These are phyloP conservation scores for Dissophora globulifera DNA, from an alignment of 192 early-diverging fungal species.

Conservation along the genomic window DNA sequence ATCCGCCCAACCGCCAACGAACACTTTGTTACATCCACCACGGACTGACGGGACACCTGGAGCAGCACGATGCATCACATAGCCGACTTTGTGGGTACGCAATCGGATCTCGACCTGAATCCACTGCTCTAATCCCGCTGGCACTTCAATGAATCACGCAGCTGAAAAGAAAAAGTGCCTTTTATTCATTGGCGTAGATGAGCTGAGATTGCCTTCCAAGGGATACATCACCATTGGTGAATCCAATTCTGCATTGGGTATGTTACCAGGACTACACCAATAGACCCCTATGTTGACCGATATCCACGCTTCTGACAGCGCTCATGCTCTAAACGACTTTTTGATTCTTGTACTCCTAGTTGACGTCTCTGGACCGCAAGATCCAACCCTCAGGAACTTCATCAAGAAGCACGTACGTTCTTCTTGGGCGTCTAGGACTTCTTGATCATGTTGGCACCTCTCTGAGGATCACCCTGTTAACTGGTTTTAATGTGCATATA, in stretches of 20 bases:
- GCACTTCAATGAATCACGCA: too few species aligned
- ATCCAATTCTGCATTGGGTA: conserved; percentile 34
- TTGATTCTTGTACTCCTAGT: conserved; percentile 9
- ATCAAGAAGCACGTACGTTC: conserved; percentile 40
- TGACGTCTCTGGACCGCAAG: conserved; percentile 34
- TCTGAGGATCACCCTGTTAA: background rate
- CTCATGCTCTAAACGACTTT: background rate
- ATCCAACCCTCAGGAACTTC: conserved; percentile 25
- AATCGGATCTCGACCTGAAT: too few species aligned
- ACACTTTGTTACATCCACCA: too few species aligned
- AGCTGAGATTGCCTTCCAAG: conserved; percentile 18
- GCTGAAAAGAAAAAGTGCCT: too few species aligned
- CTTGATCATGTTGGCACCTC: background rate
- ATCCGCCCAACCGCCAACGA: too few species aligned
- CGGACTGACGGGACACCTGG: background rate
- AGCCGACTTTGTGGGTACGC: conserved; percentile 3
- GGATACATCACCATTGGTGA: conserved; percentile 46
- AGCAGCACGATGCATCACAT: conserved; percentile 3
- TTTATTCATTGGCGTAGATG: too few species aligned
- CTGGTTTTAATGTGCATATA: too few species aligned
- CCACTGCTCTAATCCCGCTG: too few species aligned
- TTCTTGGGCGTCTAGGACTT: background rate
- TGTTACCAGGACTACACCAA: background rate
- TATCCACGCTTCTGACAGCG: too few species aligned
- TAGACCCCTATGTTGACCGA: too few species aligned